Evolutionary conservation across 176 grass and related monocot genomes (phyloP), one percentile per base, ranked within the genome.

Genomic region (Cenchrus americanus): DNA sequence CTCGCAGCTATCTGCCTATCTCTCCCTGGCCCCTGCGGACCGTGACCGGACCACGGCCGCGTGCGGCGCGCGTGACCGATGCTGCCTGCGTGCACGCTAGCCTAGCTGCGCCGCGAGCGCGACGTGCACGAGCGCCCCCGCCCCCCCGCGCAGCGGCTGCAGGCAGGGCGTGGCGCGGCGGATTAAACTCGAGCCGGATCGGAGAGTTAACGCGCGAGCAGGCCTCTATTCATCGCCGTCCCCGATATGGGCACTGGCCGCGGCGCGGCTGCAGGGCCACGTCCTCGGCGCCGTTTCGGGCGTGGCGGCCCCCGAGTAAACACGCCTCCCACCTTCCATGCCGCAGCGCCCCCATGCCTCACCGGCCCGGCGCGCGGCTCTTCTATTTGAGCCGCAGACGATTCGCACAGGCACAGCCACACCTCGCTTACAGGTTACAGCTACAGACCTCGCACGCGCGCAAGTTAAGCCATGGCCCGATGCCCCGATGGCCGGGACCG

Each of bases 251-350:
- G 73, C 2, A 73, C 13, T 80, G 82, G 86, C 15, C 10, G 79
- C 64, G 65, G 26, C 26, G 22, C 69, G 26, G 57, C 17, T 57
- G 54, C 57, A 70, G 81, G 81, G 79, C 79, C 86, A 83, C 79
- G 86, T 88, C 83, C 86, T 46, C 80, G 42, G 64, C 30, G 65
- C 65, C 54, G 53, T 83, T 88, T 78, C 46, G 30, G 80, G 79
- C 14, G 3, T 37, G 34, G 34, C 12, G 50, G 49, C 50, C 14
- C 63, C 43, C 26, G 51, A 71, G 80, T 65, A 34, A 77, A 70
- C 67, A 60, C 79, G 71, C 85, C 2, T 53, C 71, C 71, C 71
- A 53, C 48, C 48, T 1, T 27, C 44, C 8, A 10, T n/a, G 14
- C 69, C 14, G 70, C 44, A 23, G 43, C 43, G 13, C n/a, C 41